Evolutionary conservation across 805 yeast genomes (phyloP).

Genomic region (Schwanniomyces occidentalis): DNA sequence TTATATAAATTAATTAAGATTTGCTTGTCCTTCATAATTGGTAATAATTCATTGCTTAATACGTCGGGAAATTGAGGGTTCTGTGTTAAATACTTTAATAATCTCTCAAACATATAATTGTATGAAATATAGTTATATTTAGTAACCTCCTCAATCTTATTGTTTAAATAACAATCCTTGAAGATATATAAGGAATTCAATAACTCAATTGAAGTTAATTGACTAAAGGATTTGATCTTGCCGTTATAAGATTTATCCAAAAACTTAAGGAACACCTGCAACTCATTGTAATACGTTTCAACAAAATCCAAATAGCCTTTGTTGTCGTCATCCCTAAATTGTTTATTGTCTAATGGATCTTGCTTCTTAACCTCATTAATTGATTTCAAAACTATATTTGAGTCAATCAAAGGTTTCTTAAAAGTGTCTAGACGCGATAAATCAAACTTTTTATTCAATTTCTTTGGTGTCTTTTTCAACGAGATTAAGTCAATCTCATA

Average conservation of each 20-base stretch:
- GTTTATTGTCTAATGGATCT: slow-evolving; percentile 9
- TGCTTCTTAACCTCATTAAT: not conserved
- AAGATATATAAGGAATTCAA: slow-evolving; percentile 27
- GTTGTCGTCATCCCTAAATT: slow-evolving; percentile 2
- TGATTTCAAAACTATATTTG: no score
- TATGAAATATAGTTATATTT: slow-evolving; percentile 16
- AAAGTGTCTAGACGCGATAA: not conserved
- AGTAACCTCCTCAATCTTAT: slow-evolving; percentile 15
- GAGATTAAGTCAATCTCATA: slow-evolving; percentile 27
- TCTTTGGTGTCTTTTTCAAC: slow-evolving; percentile 17
- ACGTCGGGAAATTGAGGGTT: slow-evolving; percentile 18
- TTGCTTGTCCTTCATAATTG: slow-evolving; percentile 11
- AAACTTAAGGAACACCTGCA: slow-evolving; percentile 20
- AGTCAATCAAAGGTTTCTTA: not conserved
- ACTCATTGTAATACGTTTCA: slow-evolving; percentile 17
- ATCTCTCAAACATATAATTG: slow-evolving; percentile 21
- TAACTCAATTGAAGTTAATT: slow-evolving; percentile 25
- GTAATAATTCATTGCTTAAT: slow-evolving; percentile 18
- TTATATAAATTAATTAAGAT: slow-evolving; percentile 12
- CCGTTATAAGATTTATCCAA: slow-evolving; percentile 18
- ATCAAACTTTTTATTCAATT: not conserved
- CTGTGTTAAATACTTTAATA: slow-evolving; percentile 14
- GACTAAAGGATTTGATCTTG: slow-evolving; percentile 20
- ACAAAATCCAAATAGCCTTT: slow-evolving; percentile 15
- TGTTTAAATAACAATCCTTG: slow-evolving; percentile 18